These are phyloP conservation scores for Globisporangium paddicum DNA, from an alignment of 352 stramenopile species.

Conservation along the genomic window DNA sequence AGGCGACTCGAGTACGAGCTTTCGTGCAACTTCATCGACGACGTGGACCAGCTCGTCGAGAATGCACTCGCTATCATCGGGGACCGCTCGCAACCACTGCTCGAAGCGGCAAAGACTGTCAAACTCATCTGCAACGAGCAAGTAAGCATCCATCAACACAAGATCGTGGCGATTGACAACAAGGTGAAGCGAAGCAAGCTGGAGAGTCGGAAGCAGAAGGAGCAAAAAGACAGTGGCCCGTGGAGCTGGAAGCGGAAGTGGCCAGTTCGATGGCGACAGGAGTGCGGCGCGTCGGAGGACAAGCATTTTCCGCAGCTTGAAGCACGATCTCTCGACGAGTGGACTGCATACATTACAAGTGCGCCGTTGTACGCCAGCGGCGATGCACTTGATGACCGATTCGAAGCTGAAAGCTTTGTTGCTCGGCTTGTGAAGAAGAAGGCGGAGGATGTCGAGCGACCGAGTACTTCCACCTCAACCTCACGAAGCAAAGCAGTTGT, in stretches of 20 bases:
- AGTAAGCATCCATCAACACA: constrained; percentile 58
- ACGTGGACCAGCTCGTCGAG: constrained; percentile 61
- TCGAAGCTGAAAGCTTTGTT: not conserved
- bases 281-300: constrained; percentile 69
- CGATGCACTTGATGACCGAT: constrained; percentile 42
- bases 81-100: constrained; percentile 51
- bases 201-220: constrained; percentile 29
- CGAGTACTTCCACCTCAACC: not conserved
- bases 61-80: constrained; percentile 60
- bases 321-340: constrained; percentile 63
- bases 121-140: constrained; percentile 78
- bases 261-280: constrained; percentile 70
- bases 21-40: constrained; percentile 48
- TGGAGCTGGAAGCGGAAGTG: constrained; percentile 41
- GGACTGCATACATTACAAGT: constrained; percentile 67
- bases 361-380: constrained; percentile 60
- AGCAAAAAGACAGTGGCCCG: constrained; percentile 22
- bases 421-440: constrained; percentile 6
- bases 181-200: constrained; percentile 51
- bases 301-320: constrained; percentile 58
- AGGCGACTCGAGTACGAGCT: constrained; percentile 66
- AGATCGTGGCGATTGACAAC: constrained; percentile 52
- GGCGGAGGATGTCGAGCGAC: not conserved
- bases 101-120: constrained; percentile 63
- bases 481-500: constrained; percentile 6